These are phyloP conservation scores for Musa acuminata DNA, from an alignment of 176 grass and related monocot genomes.

Conservation along the genomic window DNA sequence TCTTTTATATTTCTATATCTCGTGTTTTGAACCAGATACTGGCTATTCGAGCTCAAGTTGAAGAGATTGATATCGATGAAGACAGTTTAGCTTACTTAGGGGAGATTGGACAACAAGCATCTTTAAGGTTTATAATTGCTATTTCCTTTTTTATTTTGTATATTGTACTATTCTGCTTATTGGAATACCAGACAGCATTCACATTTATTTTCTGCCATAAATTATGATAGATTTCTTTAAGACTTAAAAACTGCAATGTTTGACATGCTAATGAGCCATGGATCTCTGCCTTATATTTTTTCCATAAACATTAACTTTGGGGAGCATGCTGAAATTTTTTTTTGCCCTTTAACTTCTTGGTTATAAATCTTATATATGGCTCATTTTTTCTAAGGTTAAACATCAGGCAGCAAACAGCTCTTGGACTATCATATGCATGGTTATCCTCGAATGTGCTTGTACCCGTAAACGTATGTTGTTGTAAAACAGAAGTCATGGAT, in stretches of 20 bases:
- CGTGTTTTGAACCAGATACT: constrained; percentile 45
- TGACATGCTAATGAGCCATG: background rate
- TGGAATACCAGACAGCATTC: background rate
- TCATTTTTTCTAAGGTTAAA: background rate
- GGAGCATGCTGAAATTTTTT: background rate
- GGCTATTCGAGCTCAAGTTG: constrained; percentile 86
- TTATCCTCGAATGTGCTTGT: background rate
- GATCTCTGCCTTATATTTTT: background rate
- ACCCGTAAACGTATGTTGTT: background rate
- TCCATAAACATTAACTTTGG: background rate
- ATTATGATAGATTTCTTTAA: background rate
- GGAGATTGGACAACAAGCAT: constrained; percentile 77
- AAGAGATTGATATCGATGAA: constrained; percentile 90
- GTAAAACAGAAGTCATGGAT: background rate
- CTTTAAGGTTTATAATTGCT: constrained; percentile 52
- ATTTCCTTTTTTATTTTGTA: background rate
- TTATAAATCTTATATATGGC: too few species aligned
- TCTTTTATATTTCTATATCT: constrained; percentile 20
- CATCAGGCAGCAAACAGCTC: background rate
- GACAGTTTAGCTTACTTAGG: constrained; percentile 89
- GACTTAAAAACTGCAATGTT: background rate
- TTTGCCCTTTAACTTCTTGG: too few species aligned
- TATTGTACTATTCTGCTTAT: background rate
- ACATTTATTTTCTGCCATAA: background rate
- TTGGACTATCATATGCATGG: background rate